Evolutionary conservation across 805 yeast genomes (phyloP), one percentile per base, ranked within the genome.

Genomic region (Grigorovia jiainica): DNA sequence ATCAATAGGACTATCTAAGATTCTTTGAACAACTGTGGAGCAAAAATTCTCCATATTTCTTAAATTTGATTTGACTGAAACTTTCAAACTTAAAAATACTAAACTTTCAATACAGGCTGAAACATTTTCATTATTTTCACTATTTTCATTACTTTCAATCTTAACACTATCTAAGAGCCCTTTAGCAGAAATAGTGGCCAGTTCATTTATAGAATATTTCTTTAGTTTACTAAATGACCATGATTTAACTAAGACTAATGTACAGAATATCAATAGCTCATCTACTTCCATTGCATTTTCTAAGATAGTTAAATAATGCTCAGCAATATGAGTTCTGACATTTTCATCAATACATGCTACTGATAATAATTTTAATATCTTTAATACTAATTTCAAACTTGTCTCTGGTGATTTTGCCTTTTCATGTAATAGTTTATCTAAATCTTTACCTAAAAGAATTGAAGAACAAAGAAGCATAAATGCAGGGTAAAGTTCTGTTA

Each of bases 261-360:
- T 64, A 0, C 78, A 61, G 10, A 67, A 51, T 7, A 66, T 40
- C 39, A 58, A 58, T 20, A 58, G 55, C 2, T 54, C 49, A 7
- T 47, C 42, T 20, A 58, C 35, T 6, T 47, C 47, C 9, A 69
- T 43, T 0, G 72, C 70, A 32, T 58, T 54, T 17, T 70, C 57
- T 18, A 78, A 53, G 0, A 73, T 50, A 4, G 58, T 52, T 30
- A 68, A 45, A 54, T 72, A 79, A 36, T 67, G 63, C 17, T 67
- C 63, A 1, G 74, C 62, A 34, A 76, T 72, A 33, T 63, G 61
- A n/a, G 55, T 58, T 43, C 83, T 67, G 25, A 77, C 66, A 1
- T 60, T 53, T 32, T 76, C 79, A 41, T 70, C 72, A 19, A 76
- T 64, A 48, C 82, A 75, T 0, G 78, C 70, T 15, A 60, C 59